Evolutionary conservation across 805 yeast species (phyloP).

Genomic region (Yarrowia porcina): DNA sequence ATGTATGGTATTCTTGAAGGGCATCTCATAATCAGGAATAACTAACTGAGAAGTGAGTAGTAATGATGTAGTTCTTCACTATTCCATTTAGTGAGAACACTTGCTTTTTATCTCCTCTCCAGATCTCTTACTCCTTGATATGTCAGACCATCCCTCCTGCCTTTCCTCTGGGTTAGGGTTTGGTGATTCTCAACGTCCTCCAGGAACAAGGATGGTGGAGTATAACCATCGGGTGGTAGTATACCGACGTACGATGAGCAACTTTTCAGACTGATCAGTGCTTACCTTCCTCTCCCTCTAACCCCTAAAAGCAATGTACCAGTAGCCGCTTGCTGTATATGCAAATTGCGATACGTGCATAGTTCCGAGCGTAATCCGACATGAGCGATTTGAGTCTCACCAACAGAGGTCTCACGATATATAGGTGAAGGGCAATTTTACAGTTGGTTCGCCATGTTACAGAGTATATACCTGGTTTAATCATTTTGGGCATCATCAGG

Average conservation of each 20-base stretch:
- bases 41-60: too few relatives aligned
- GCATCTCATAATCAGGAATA: too few relatives aligned
- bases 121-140: too few relatives aligned
- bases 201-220: not conserved
- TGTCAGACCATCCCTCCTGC: too few relatives aligned
- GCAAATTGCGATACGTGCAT: not conserved
- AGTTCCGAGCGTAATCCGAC: not conserved
- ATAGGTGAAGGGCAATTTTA: not conserved
- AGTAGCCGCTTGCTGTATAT: not conserved
- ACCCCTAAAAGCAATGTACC: not conserved
- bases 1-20: too few relatives aligned
- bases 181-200: not conserved
- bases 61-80: too few relatives aligned
- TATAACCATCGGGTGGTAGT: not conserved
- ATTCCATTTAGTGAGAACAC: too few relatives aligned
- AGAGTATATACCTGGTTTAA: too few relatives aligned
- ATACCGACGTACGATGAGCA: too few relatives aligned
- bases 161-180: slow-evolving; percentile 7
- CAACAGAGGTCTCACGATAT: not conserved
- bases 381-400: not conserved
- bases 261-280: not conserved
- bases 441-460: not conserved
- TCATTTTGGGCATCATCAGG: too few relatives aligned
- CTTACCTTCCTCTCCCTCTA: not conserved
- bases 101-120: too few relatives aligned